Evolutionary conservation across 2,329 filamentous ascomycete species (phyloP).

Genomic region (Colletotrichum sp.): DNA sequence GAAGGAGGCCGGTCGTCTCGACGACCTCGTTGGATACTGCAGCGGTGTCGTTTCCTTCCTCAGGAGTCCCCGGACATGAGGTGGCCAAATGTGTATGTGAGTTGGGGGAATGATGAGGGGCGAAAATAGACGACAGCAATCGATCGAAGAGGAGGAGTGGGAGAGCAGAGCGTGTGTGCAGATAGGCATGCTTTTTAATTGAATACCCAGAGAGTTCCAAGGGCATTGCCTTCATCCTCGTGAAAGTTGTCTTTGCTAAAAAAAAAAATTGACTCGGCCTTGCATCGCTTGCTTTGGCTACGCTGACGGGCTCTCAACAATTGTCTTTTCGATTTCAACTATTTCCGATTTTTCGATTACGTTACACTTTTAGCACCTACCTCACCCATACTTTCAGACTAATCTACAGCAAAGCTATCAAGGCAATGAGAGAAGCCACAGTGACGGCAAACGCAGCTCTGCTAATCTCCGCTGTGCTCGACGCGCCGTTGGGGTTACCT

Average conservation of each 20-base stretch:
- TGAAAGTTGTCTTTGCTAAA: not conserved
- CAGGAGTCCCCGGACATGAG: slow-evolving; percentile 62
- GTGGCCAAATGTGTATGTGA: not conserved
- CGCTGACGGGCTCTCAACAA: not conserved
- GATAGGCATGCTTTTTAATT: not conserved
- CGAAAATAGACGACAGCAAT: not conserved
- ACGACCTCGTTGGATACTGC: slow-evolving; percentile 83
- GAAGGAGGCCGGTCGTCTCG: slow-evolving; percentile 72
- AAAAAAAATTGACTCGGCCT: not conserved
- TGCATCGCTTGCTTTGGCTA: not conserved
- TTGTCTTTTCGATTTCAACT: not conserved
- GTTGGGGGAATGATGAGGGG: not conserved
- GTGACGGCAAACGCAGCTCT: not conserved
- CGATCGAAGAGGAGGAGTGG: not conserved
- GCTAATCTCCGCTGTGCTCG: not conserved
- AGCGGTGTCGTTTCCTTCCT: slow-evolving; percentile 85
- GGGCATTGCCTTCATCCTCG: not conserved
- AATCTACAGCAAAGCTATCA: not conserved
- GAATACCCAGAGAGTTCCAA: not conserved
- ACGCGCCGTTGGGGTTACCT: not conserved
- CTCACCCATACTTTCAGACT: not conserved
- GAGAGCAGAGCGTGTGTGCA: not conserved
- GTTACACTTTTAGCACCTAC: not conserved
- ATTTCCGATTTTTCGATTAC: not conserved
- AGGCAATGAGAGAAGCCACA: not conserved